phyloP scores from a whole-genome alignment of 352 stramenopile genomes.

The Heterotrichella gracilis region DNA sequence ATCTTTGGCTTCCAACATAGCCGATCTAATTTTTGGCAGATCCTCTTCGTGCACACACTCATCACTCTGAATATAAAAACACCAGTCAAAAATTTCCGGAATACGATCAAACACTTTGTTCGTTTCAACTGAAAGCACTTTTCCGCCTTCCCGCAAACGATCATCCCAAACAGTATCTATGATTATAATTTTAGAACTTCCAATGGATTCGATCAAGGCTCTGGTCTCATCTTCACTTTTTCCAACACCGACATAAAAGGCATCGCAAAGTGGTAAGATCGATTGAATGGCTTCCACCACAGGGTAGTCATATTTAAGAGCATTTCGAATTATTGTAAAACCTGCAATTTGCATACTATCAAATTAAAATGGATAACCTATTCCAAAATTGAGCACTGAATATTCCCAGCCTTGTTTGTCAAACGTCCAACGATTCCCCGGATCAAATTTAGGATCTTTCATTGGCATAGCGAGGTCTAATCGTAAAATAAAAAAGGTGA shows the following conservation, averaged over 20 bases:
- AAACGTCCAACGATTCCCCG: not conserved
- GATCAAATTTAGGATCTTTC: not conserved
- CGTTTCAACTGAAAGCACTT: not conserved
- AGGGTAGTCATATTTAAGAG: not conserved
- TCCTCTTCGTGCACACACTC: not conserved
- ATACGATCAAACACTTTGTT: not conserved
- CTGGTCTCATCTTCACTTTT: not conserved
- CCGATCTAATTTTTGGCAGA: not conserved
- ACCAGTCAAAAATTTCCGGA: not conserved
- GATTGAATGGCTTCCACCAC: not conserved
- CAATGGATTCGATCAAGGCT: not conserved
- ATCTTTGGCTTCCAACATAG: not conserved
- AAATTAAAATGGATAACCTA: not conserved
- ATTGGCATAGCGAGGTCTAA: not conserved
- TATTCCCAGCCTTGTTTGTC: not conserved
- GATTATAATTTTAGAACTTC: not conserved
- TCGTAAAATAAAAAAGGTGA: not conserved
- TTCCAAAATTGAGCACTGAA: not conserved
- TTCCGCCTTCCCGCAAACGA: not conserved
- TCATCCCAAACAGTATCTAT: not conserved
- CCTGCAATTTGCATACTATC: not conserved
- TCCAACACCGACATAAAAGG: not conserved
- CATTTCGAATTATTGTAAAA: not conserved
- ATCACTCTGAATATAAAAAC: constrained; percentile 2
- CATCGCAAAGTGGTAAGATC: not conserved